Percentiles rank a stretch among this genome's conserved stretches.
Conservation (phyloP, 1,139 yeast species). For the Pneumocystis jirovecii region DNA sequence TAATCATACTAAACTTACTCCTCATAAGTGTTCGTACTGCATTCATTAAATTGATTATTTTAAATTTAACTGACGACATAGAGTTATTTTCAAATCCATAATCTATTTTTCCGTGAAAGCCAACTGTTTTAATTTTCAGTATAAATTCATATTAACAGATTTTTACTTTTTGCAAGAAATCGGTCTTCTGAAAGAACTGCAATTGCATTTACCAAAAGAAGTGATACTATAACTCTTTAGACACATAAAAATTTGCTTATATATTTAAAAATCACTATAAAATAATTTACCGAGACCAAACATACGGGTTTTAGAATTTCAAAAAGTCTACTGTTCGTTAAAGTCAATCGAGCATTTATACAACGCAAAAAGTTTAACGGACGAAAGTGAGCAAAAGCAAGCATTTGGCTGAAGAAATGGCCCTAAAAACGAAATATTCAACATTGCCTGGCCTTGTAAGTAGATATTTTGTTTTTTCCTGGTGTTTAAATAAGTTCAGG, state of each 20-base stretch:
- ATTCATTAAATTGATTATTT: background rate
- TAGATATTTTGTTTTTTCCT: background rate
- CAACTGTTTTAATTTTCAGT: constrained; percentile 25
- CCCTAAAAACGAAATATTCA: background rate
- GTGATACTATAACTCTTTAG: constrained; percentile 18
- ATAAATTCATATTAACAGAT: background rate
- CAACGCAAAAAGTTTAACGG: background rate
- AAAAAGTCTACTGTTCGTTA: background rate
- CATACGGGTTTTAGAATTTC: constrained; percentile 24
- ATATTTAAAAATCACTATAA: constrained; percentile 31
- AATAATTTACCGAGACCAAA: constrained; percentile 60
- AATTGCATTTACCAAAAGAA: constrained; percentile 56
- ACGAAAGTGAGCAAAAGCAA: constrained; percentile 9
- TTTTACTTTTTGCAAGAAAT: constrained; percentile 55
- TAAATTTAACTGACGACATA: background rate
- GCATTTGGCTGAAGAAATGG: constrained; percentile 3
- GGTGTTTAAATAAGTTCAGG: background rate
- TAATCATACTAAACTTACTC: background rate
- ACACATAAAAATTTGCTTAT: background rate
- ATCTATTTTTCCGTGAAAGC: constrained; percentile 32
- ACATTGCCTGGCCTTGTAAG: background rate
- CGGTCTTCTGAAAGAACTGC: constrained; percentile 76
- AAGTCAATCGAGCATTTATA: background rate
- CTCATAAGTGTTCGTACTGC: background rate
- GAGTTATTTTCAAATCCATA: constrained; percentile 31